Base-by-base conservation (phyloP, 495 filamentous ascomycete genomes). In the Podospora didyma region DNA sequence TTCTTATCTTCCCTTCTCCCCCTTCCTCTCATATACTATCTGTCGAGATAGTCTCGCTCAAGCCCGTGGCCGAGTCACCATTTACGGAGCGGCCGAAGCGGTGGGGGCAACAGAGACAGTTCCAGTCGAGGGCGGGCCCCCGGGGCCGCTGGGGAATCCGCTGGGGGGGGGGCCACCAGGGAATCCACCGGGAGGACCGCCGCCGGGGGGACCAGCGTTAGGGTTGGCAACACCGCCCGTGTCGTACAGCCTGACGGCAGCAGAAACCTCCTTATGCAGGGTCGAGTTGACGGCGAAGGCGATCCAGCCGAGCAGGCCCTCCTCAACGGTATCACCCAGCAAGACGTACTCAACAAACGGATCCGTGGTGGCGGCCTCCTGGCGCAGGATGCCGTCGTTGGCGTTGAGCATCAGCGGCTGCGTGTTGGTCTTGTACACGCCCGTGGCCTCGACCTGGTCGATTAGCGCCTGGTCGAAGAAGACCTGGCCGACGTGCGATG, bases 391-490 rank as follows among this genome's bases (percentile, higher is more conserved):
- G 14, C 48, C 24, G 61, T 82, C 80, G 7, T 75, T 59, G 10
- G 62, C 63, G 62, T 87, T 87, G 24, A 67, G 59, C 1, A 77
- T 82, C 35, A 82, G 58, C 0, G 37, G 31, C 48, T 83, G 78
- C 0, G 70, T 80, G 75, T 87, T 87, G 47, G 69, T 73, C 53
- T 51, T 78, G 62, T 88, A 88, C 0, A 80, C 81, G 49, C 68
- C 70, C 10, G 71, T 77, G n/a, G 71, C 65, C 61, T 85, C 80
- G 39, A 88, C 81, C 34, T 74, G 75, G 11, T 60, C 66, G 57
- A 82, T 77, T 19, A 86, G 76, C 28, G 72, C 75, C 61, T 87
- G 77, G 51, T 82, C 80, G 69, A 80, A 89, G 78, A 84, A 88
- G 14, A 87, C 58, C 66, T 88, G 84, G 54, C 84, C 71, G 52